phyloP scores from a whole-genome alignment of 495 filamentous ascomycete genomes.

The Annulohypoxylon bovei region DNA sequence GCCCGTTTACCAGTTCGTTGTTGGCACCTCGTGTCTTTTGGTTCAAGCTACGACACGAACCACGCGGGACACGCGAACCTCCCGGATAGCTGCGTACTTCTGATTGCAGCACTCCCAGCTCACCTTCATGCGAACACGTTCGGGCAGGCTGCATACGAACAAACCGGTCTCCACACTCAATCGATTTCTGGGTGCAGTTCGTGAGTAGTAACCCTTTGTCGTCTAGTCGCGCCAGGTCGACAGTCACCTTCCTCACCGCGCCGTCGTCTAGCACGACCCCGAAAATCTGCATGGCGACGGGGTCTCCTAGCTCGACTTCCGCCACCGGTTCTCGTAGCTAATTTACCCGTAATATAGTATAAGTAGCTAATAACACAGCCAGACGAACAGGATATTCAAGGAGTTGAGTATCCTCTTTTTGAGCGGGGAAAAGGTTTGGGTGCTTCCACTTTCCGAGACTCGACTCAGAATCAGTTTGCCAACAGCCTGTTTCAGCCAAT shows the following conservation, averaged over 20 bases:
- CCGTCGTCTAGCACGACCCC: background rate
- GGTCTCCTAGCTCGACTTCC: background rate
- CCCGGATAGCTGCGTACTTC: conserved; percentile 52
- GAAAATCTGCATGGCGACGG: background rate
- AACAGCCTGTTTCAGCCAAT: conserved; percentile 44
- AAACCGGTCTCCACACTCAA: conserved; percentile 45
- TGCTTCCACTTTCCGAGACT: conserved; percentile 48
- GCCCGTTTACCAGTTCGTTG: conserved; percentile 39
- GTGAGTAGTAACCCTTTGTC: conserved; percentile 36
- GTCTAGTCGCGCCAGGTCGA: conserved; percentile 9
- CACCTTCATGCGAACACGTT: conserved; percentile 59
- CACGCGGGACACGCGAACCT: conserved; percentile 46
- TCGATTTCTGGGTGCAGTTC: conserved; percentile 34
- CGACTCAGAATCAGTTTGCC: conserved; percentile 51
- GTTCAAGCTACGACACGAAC: conserved; percentile 43
- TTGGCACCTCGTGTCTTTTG: conserved; percentile 39
- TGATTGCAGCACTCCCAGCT: conserved; percentile 54
- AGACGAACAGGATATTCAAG: conserved; percentile 26
- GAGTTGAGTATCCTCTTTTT: conserved; percentile 38
- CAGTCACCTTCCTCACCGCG: conserved; percentile 15
- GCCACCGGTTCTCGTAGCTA: background rate
- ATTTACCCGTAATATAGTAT: background rate
- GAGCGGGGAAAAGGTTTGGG: conserved; percentile 41
- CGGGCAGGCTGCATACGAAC: conserved; percentile 61
- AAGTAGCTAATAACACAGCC: conserved; percentile 22